A percentile compares a stretch with the other conserved stretches of the same genome.
These are phyloP conservation scores for Cordyceps cateniannulata DNA, from an alignment of 2,329 filamentous ascomycete species.

Conservation along the genomic window DNA sequence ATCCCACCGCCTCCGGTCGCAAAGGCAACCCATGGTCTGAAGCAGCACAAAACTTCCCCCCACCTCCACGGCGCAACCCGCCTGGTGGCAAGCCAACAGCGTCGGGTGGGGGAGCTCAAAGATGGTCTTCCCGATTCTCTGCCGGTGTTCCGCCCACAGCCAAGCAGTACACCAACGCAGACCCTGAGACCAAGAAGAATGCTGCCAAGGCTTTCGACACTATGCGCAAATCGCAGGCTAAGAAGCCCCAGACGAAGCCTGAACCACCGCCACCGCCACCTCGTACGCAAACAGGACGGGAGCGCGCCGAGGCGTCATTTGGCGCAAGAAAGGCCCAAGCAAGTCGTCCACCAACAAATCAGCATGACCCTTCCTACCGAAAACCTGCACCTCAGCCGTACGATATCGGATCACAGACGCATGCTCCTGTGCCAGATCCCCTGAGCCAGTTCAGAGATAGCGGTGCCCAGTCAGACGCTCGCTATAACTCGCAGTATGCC, in stretches of 20 bases:
- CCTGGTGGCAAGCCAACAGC: conserved; percentile 19
- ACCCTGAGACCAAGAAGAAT: conserved; percentile 34
- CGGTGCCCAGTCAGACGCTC: conserved; percentile 37
- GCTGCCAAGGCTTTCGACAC: conserved; percentile 37
- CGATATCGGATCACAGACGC: conserved; percentile 17
- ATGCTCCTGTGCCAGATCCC: conserved; percentile 35
- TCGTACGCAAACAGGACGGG: conserved; percentile 45
- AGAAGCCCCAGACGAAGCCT: conserved; percentile 22
- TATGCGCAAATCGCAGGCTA: conserved; percentile 33
- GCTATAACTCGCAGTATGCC: conserved; percentile 53
- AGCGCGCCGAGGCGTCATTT: conserved; percentile 50
- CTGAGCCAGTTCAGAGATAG: conserved; percentile 38
- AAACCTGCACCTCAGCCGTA: conserved; percentile 8
- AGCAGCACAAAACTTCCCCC: conserved; percentile 40
- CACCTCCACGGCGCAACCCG: conserved; percentile 39
- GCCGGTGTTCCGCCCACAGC: conserved; percentile 36
- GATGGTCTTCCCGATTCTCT: conserved; percentile 38
- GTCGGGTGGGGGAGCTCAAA: conserved; percentile 33
- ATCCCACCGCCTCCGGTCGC: conserved; percentile 46
- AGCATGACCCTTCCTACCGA: conserved; percentile 17
- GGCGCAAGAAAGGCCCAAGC: conserved; percentile 43
- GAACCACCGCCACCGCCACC: conserved; percentile 28
- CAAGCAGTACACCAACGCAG: conserved; percentile 29
- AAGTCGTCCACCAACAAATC: conserved; percentile 39
- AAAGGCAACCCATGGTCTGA: conserved; percentile 52